Conservation (phyloP, 139 green algal species). For the Chlamydomonas sp. region DNA sequence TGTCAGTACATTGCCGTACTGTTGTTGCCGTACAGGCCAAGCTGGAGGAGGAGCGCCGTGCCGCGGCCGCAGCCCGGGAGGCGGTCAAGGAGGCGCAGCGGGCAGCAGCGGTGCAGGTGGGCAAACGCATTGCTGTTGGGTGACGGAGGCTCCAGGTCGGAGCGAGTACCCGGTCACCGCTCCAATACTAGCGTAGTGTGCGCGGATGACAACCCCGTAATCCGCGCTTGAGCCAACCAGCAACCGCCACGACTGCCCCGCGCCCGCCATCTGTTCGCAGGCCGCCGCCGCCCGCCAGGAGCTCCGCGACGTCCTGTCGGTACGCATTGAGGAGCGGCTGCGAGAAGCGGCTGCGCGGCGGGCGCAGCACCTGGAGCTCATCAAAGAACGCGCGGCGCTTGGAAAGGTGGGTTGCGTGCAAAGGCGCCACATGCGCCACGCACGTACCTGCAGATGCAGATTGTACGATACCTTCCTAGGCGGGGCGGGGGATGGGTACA, state of each 20-base stretch:
- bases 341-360: slow-evolving; percentile 57
- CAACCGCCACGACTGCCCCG: too few species aligned
- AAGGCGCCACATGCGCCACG: too few species aligned
- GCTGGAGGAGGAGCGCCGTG: slow-evolving; percentile 62
- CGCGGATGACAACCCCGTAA: too few species aligned
- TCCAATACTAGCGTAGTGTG: too few species aligned
- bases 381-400: slow-evolving; percentile 65
- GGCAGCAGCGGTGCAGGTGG: slow-evolving; percentile 11
- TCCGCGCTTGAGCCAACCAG: too few species aligned
- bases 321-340: slow-evolving; percentile 58
- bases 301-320: slow-evolving; percentile 22
- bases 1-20: not conserved
- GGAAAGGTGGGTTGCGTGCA: slow-evolving; percentile 24
- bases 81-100: slow-evolving; percentile 41
- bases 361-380: slow-evolving; percentile 64
- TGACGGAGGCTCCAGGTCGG: too few species aligned
- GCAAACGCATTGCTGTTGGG: too few species aligned
- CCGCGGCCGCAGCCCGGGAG: slow-evolving; percentile 52
- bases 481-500: not conserved
- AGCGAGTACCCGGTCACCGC: too few species aligned
- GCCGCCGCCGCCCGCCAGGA: slow-evolving; percentile 45
- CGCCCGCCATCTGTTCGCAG: not conserved
- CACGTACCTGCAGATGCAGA: too few species aligned
- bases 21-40: slow-evolving; percentile 39
- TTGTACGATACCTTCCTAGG: too few species aligned